Evolutionary conservation across 1,139 yeast species (phyloP), one percentile per base, ranked within the genome.

Genomic region (Scheffersomyces titani): DNA sequence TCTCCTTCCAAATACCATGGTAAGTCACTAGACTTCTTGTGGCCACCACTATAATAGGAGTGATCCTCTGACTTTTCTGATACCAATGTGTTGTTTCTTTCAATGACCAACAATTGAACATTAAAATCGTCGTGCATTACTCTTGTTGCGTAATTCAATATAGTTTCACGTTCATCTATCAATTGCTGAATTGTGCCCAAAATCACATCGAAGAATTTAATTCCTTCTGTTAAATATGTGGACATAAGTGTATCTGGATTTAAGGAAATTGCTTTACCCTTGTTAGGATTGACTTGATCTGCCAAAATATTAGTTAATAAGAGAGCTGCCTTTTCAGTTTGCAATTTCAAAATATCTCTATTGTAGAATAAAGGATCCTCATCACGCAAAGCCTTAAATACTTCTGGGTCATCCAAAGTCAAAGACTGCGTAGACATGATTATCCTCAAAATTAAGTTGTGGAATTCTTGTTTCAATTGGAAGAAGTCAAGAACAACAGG

Each of bases 1-100:
- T 91, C 97, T 40, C 92, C 87, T 60, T 86, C 91, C 65, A 92
- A 74, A 68, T 81, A 92, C 97, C 97, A 92, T 1, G 96, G 96
- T 1, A 78, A 70, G 61, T 84, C 85, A 20, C 64, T 71, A 18
- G 70, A 62, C 49, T 73, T 70, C 58, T 70, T 70, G 49, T 74
- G 71, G 9, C 78, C 79, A 0, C 80, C 76, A 58, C 75, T 69
- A 58, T 71, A 77, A 55, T 71, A 75, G 49, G 74, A 70, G 59
- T 72, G 78, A 50, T 64, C 75, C 44, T 78, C 82, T 5, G 71
- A 61, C 55, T 73, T 74, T 47, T 76, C 76, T 55, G 70, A 71
- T 36, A 75, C 67, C 24, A 82, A 72, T 0, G 89, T 85, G 63
- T 86, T 86, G 63, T 84, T 87, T 57, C 90, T 75, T 65, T 87